Evolutionary conservation across 257 asterid species (phyloP).

Genomic region (Capsicum rhomboideum): DNA sequence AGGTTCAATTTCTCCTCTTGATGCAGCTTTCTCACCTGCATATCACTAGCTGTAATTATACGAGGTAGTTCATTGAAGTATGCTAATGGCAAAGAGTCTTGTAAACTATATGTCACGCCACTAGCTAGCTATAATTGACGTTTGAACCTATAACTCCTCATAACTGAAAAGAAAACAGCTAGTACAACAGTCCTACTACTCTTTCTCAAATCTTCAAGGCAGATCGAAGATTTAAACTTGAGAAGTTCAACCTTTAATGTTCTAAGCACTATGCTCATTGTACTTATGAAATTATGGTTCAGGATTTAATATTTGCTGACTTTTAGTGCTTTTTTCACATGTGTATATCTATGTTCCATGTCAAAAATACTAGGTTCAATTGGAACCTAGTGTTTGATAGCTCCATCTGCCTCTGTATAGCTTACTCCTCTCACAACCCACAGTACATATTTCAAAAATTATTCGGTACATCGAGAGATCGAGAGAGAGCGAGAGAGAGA

Average conservation of each 20-base stretch:
- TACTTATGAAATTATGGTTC: neutral
- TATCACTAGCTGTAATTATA: neutral
- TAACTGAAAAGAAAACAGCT: neutral
- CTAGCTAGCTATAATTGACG: neutral
- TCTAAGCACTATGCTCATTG: neutral
- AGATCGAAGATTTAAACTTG: neutral
- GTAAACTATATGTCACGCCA: neutral
- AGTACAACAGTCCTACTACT: neutral
- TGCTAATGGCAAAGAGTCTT: neutral
- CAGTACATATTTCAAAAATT: neutral
- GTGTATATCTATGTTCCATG: neutral
- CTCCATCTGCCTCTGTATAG: neutral
- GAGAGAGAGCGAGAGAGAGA: too few relatives aligned
- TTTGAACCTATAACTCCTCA: neutral
- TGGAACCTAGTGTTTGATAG: neutral
- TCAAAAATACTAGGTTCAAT: neutral
- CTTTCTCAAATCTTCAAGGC: neutral
- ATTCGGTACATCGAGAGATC: neutral
- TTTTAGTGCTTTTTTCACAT: neutral
- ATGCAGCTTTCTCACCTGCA: constrained; percentile 77
- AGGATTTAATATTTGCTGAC: neutral
- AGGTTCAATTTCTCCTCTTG: constrained; percentile 61
- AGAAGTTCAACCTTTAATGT: neutral
- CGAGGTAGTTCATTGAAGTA: neutral
- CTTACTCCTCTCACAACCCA: neutral